Evolutionary conservation across 2,329 filamentous ascomycete genomes (phyloP).

Genomic region (Gliomastix tumulicola): DNA sequence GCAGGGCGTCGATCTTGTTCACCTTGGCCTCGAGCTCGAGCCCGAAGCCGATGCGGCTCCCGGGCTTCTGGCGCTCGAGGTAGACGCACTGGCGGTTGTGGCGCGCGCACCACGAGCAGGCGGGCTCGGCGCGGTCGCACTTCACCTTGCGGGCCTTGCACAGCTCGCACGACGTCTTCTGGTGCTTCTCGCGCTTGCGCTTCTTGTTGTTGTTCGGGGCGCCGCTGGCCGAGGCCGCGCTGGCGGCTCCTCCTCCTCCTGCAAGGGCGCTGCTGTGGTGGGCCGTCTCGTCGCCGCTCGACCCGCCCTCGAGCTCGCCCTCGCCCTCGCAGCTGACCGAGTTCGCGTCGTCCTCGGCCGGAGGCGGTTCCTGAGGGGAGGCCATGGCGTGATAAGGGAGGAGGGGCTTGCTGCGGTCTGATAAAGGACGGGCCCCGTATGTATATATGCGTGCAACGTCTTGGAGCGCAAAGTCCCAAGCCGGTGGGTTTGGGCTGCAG

Average conservation of each 20-base stretch:
- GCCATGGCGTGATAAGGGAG: conserved; percentile 1
- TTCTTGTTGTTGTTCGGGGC: conserved; percentile 20
- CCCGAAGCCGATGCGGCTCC: conserved; percentile 54
- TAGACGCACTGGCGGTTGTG: conserved; percentile 63
- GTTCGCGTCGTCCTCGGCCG: conserved; percentile 26
- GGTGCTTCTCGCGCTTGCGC: conserved; percentile 30
- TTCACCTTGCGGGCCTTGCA: conserved; percentile 38
- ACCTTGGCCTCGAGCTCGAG: conserved; percentile 51
- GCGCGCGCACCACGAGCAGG: conserved; percentile 65
- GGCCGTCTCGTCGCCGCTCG: conserved; percentile 22
- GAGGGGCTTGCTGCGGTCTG: no score
- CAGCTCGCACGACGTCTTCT: conserved; percentile 37
- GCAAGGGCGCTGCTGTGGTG: no score
- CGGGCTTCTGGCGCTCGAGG: conserved; percentile 64
- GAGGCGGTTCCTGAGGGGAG: no score
- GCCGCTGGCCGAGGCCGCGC: conserved; percentile 13
- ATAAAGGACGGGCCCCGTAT: no score
- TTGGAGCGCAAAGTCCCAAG: no score
- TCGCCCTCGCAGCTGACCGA: conserved; percentile 26
- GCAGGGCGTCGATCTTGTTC: conserved; percentile 41
- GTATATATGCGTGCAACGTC: no score
- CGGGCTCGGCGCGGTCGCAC: conserved; percentile 46
- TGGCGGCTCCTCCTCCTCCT: no score
- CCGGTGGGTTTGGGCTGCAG: background rate
- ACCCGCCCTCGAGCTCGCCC: conserved; percentile 4